A percentile compares a stretch with the other conserved stretches of the same genome.
phyloP scores from a whole-genome alignment of 305 asterid genomes.

The Fraxinus velutina region DNA sequence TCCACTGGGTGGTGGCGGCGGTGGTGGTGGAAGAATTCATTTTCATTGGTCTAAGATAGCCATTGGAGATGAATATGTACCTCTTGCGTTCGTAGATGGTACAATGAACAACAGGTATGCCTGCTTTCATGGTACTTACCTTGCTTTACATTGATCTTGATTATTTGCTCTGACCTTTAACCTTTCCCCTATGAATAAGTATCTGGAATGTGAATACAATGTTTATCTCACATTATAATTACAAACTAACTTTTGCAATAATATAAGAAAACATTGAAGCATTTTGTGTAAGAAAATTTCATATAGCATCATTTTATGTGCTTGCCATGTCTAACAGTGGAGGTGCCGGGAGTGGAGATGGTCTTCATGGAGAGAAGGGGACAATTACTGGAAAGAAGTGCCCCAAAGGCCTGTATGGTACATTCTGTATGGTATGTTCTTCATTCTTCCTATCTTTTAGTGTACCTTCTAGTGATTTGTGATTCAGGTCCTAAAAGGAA shows the following conservation, averaged over 20 bases:
- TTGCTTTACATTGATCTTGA: neutral
- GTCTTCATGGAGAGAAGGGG: conserved; percentile 76
- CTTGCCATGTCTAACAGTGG: conserved; percentile 56
- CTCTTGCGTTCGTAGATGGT: conserved; percentile 77
- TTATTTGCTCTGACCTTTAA: neutral
- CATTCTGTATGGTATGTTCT: conserved; percentile 79
- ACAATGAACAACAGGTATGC: conserved; percentile 58
- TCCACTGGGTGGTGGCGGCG: conserved; percentile 88
- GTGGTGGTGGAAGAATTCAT: conserved; percentile 98
- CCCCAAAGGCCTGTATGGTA: conserved; percentile 91
- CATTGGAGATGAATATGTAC: conserved; percentile 69
- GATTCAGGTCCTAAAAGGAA: conserved; percentile 18
- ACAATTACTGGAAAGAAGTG: conserved; percentile 87
- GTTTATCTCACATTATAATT: neutral
- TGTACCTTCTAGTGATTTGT: conserved; percentile 23
- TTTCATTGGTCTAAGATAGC: conserved; percentile 86
- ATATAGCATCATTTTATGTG: conserved; percentile 20
- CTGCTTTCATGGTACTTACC: neutral
- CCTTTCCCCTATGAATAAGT: neutral
- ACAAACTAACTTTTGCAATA: neutral
- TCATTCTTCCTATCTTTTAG: conserved; percentile 31
- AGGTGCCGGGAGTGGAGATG: conserved; percentile 74
- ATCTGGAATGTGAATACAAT: neutral
- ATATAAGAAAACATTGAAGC: conserved; percentile 8
- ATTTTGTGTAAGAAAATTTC: conserved; percentile 13